These are phyloP conservation scores for Colletotrichum sp. DNA, from an alignment of 2,329 filamentous ascomycete species.

Conservation along the genomic window DNA sequence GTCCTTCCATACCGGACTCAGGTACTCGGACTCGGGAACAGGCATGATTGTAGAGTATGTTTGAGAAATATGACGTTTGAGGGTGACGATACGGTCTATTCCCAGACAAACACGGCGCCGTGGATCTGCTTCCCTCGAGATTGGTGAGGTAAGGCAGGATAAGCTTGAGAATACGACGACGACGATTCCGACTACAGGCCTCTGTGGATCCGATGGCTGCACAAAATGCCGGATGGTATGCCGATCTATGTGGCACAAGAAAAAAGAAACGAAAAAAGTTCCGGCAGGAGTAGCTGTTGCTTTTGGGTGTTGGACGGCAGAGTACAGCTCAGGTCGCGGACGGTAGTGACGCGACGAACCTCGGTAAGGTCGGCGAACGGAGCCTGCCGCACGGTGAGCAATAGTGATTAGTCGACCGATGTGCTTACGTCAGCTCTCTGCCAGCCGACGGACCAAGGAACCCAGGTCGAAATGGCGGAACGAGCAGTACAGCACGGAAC, in stretches of 20 bases:
- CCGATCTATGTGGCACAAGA: neutral
- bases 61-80: neutral
- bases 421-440: conserved; percentile 4
- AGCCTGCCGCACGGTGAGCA: neutral
- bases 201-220: neutral
- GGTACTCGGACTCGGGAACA: conserved; percentile 72
- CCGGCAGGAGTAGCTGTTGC: neutral
- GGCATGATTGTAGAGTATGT: conserved; percentile 54
- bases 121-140: neutral
- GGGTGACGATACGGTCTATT: neutral
- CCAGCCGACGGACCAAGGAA: neutral
- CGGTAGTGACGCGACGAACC: conserved; percentile 5
- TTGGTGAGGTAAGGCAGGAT: neutral
- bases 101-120: neutral
- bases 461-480: neutral
- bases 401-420: conserved; percentile 3
- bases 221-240: neutral
- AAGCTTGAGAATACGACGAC: neutral
- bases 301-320: neutral
- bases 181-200: neutral
- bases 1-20: conserved; percentile 86
- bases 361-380: conserved; percentile 10
- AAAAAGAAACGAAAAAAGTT: neutral
- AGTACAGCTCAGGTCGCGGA: neutral
- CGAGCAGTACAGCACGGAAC: neutral